phyloP scores from a whole-genome alignment of 2,329 filamentous ascomycete genomes.

The Chlorencoelia australis region DNA sequence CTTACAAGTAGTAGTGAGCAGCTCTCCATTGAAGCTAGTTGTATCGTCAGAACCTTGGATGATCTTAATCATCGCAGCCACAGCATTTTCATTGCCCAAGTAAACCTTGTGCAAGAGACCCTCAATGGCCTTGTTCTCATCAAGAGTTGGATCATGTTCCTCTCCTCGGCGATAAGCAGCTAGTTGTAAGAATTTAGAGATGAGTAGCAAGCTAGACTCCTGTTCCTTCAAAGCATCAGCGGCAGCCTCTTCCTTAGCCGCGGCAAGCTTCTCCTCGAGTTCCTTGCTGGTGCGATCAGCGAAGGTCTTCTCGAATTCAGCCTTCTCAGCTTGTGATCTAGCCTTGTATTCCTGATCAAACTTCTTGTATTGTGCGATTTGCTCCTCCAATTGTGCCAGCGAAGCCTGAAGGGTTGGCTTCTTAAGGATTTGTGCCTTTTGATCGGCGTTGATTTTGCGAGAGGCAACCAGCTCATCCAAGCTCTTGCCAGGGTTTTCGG shows the following conservation, averaged over 20 bases:
- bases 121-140: constrained; percentile 74
- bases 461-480: constrained; percentile 62
- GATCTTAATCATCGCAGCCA: constrained; percentile 66
- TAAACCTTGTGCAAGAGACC: constrained; percentile 71
- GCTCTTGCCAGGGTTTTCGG: constrained; percentile 57
- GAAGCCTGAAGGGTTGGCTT: constrained; percentile 63
- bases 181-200: constrained; percentile 72
- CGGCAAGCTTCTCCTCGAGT: constrained; percentile 38
- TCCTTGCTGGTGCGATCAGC: constrained; percentile 37
- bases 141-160: constrained; percentile 49
- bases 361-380: constrained; percentile 65
- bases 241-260: constrained; percentile 32
- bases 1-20: constrained; percentile 64
- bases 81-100: constrained; percentile 64
- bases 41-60: constrained; percentile 61
- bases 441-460: constrained; percentile 71
- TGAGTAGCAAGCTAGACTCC: constrained; percentile 53
- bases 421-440: constrained; percentile 68
- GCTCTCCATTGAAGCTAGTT: constrained; percentile 55
- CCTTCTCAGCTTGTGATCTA: constrained; percentile 47
- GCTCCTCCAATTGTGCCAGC: constrained; percentile 61
- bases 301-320: constrained; percentile 48
- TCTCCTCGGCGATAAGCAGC: constrained; percentile 66
- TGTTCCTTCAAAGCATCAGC: constrained; percentile 44
- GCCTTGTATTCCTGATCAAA: constrained; percentile 62